Evolutionary conservation across 148 eudicot species (phyloP).

Genomic region (Heliosperma pusillum): DNA sequence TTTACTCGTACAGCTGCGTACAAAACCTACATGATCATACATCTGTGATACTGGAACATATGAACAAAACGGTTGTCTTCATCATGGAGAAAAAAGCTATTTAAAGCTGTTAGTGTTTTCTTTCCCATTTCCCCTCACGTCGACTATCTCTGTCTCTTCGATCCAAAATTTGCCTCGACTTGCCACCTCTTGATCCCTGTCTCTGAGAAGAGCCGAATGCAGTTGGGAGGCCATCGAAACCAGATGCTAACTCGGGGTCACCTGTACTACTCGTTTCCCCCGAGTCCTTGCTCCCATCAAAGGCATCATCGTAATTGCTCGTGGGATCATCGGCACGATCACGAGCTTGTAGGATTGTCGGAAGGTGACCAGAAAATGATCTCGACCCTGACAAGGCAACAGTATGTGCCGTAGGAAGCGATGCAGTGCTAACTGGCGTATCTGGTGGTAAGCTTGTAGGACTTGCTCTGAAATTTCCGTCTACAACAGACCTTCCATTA

Average conservation of each 20-base stretch:
- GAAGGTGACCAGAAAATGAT: constrained; percentile 58
- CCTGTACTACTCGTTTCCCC: constrained; percentile 75
- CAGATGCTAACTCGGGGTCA: constrained; percentile 57
- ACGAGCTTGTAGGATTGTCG: constrained; percentile 71
- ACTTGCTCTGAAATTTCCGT: constrained; percentile 48
- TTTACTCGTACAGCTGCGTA: constrained; percentile 6
- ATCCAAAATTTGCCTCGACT: constrained; percentile 64
- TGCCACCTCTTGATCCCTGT: constrained; percentile 62
- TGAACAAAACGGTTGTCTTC: background rate
- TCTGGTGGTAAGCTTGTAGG: constrained; percentile 41
- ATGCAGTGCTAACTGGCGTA: constrained; percentile 26
- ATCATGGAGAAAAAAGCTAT: background rate
- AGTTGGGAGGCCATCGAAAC: constrained; percentile 53
- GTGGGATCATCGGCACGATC: constrained; percentile 66
- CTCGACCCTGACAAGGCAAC: constrained; percentile 56
- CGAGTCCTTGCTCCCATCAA: constrained; percentile 67
- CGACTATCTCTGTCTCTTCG: constrained; percentile 77
- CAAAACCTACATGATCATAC: background rate
- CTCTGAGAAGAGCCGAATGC: constrained; percentile 49
- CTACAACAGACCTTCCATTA: constrained; percentile 46
- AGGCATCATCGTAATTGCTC: constrained; percentile 63
- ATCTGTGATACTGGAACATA: background rate
- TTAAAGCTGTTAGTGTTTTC: constrained; percentile 79
- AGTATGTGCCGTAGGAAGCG: constrained; percentile 42
- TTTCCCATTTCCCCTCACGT: constrained; percentile 89